Evolutionary conservation across 768 basidiomycete species (phyloP), one percentile per base, ranked within the genome.

Genomic region (Boletus coccyginus): DNA sequence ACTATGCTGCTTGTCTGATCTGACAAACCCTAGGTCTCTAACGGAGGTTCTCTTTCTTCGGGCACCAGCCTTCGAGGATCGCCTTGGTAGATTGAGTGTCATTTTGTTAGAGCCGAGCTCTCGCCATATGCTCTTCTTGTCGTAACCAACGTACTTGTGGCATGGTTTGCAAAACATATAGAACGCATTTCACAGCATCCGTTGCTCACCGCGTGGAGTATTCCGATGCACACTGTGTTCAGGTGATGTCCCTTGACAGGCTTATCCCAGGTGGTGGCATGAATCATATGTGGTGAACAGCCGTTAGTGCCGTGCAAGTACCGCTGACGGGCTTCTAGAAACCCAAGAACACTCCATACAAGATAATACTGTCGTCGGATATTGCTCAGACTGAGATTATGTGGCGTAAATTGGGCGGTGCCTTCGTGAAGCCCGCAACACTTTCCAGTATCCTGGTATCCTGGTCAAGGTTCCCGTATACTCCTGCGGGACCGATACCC

Each of bases 21-120:
- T 9, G 19, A 50, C 32, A 12, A 44, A 11, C 16, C 17, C 2
- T 52, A 72, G 71, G 69, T 72, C 17, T 59, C 67, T 7, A 74
- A 60, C n/a, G 71, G 71, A 24, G 71, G 67, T 41, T 66, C 62
- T 17, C 56, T 73, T 24, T 62, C 69, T 38, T 60, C 61, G 55
- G 54, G 45, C 9, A 42, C 61, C 12, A 55, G 62, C 35, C 63
- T 72, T 41, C 71, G 71, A 55, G 69, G 73, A 60, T 68, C 71
- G 6, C 70, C 72, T 44, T 72, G 70, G 70, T 72, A 67, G 50
- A 60, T 17, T 31, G 51, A 56, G 41, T 41, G 47, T 40, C 38
- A 19, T 46, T 35, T 53, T 32, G 36, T 40, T 52, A 35, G 41
- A 29, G 27, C 46, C 19, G 44, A 36, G n/a, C 35, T 46, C 40